These are phyloP conservation scores for Oryza punctata DNA, from an alignment of 176 grass and related monocot species.

Conservation along the genomic window DNA sequence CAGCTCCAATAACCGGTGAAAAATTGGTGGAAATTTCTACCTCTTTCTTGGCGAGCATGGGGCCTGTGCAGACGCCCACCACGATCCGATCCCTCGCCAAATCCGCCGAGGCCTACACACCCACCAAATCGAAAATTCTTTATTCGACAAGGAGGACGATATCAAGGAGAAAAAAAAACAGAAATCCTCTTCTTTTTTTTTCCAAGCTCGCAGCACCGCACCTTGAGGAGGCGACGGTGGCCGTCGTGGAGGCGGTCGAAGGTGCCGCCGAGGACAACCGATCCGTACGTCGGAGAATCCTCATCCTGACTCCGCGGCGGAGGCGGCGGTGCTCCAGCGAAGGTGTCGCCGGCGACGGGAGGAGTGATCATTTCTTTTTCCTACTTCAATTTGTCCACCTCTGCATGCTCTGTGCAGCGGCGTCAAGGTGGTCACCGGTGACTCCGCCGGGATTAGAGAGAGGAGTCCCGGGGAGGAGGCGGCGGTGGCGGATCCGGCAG, in stretches of 20 bases:
- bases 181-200: not conserved
- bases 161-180: not conserved
- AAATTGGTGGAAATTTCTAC: conserved; percentile 27
- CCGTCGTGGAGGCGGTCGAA: conserved; percentile 78
- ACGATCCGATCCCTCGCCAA: conserved; percentile 56
- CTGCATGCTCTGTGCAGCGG: too few relatives aligned
- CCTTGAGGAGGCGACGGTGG: conserved; percentile 69
- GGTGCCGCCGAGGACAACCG: conserved; percentile 67
- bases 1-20: not conserved
- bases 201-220: not conserved
- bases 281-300: conserved; percentile 15
- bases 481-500: too few relatives aligned
- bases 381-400: not conserved
- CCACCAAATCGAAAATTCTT: conserved; percentile 1
- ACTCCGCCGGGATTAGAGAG: too few relatives aligned
- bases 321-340: conserved; percentile 1
- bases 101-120: conserved; percentile 54
- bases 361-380: conserved; percentile 29
- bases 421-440: too few relatives aligned
- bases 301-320: not conserved
- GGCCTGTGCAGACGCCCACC: conserved; percentile 64
- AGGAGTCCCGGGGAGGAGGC: too few relatives aligned
- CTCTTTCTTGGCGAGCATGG: conserved; percentile 73
- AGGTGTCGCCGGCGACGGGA: conserved; percentile 10
- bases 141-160: not conserved